These are phyloP conservation scores for Linnemannia schmuckeri DNA, from an alignment of 192 early-diverging fungal species.

Conservation along the genomic window DNA sequence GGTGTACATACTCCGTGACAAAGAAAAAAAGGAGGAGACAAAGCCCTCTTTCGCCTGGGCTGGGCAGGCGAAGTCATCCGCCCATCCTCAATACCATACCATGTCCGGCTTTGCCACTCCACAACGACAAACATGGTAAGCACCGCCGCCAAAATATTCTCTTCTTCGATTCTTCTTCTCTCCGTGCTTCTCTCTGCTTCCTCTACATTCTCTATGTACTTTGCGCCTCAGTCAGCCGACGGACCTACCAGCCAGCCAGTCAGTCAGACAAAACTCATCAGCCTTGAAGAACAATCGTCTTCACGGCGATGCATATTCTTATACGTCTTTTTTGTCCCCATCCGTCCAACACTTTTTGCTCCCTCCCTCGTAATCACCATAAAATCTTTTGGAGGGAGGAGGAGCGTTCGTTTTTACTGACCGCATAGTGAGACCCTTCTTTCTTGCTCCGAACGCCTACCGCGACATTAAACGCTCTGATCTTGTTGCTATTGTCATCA, in stretches of 20 bases:
- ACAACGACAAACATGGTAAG: background rate
- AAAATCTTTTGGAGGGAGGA: background rate
- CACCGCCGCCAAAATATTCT: background rate
- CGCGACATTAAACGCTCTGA: background rate
- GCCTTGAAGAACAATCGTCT: background rate
- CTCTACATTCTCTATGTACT: background rate
- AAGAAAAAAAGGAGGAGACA: background rate
- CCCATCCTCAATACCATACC: background rate
- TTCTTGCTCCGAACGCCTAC: background rate
- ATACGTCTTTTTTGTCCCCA: background rate
- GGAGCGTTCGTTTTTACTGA: background rate
- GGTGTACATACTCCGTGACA: background rate
- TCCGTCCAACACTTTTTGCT: background rate
- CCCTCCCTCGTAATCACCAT: background rate
- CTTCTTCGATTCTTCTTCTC: background rate
- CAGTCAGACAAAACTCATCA: background rate
- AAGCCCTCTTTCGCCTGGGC: background rate
- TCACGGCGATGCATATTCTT: background rate
- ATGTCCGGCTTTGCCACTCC: background rate
- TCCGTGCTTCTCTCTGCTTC: background rate
- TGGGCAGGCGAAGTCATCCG: background rate
- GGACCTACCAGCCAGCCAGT: background rate
- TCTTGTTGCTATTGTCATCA: background rate
- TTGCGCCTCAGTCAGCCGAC: background rate
- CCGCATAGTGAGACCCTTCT: conserved; percentile 5